phyloP scores from a whole-genome alignment of 805 yeast genomes.

The Phaffomyces thermotolerans region DNA sequence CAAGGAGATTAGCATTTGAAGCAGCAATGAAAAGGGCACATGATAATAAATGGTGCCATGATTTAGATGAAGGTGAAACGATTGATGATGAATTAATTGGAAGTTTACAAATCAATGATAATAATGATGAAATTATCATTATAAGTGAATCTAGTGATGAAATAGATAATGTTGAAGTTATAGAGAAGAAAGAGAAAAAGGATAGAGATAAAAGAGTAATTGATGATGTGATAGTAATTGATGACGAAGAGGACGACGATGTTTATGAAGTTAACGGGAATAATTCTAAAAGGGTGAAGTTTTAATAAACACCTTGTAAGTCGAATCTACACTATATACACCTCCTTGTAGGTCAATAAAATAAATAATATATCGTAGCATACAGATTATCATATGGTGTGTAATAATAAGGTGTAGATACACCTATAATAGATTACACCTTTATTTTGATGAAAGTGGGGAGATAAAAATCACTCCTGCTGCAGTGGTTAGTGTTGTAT shows the following conservation, averaged over 20 bases:
- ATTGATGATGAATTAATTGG: constrained; percentile 37
- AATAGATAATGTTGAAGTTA: background rate
- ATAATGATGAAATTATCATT: constrained; percentile 2
- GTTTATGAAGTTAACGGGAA: too few relatives aligned
- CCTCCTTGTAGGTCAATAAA: too few relatives aligned
- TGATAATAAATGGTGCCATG: constrained; percentile 45
- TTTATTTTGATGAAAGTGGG: background rate
- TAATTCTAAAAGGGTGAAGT: too few relatives aligned
- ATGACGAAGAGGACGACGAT: background rate
- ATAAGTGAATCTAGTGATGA: constrained; percentile 2
- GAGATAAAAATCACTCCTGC: too few relatives aligned
- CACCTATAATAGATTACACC: background rate
- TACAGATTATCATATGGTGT: background rate
- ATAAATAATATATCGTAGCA: background rate
- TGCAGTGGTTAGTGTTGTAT: too few relatives aligned
- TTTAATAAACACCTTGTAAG: too few relatives aligned
- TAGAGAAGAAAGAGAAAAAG: background rate
- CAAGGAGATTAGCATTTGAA: constrained; percentile 41
- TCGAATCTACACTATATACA: too few relatives aligned
- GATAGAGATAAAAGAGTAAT: too few relatives aligned
- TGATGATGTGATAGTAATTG: background rate
- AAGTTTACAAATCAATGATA: constrained; percentile 8
- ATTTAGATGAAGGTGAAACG: constrained; percentile 24
- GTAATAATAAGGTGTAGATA: background rate
- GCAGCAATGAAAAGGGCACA: constrained; percentile 58